Evolutionary conservation across 805 yeast species (phyloP).

Genomic region (Cyberlindnera bimundalis): DNA sequence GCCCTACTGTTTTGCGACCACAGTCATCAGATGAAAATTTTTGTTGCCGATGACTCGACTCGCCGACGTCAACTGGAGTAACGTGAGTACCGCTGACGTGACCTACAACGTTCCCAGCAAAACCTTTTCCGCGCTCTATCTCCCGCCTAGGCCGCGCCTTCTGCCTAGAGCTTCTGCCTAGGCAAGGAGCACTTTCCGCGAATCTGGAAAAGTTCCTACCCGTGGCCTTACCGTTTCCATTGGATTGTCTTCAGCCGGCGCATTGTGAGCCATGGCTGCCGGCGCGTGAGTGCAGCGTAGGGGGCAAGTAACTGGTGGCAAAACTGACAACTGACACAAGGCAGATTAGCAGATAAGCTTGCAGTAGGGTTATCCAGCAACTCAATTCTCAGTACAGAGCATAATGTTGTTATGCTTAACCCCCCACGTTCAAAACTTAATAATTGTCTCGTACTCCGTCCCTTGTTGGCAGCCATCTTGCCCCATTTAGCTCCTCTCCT

Average conservation of each 20-base stretch:
- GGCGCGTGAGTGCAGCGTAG: not conserved
- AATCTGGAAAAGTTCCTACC: not conserved
- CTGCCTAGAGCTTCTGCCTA: too few species aligned
- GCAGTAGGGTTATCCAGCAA: too few species aligned
- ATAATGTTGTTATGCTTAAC: too few species aligned
- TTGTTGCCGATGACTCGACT: not conserved
- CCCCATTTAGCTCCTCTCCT: not conserved
- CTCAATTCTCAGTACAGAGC: too few species aligned
- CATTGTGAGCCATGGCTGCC: slow-evolving; percentile 2
- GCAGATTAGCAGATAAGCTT: too few species aligned
- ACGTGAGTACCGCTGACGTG: slow-evolving; percentile 9
- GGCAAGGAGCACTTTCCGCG: not conserved
- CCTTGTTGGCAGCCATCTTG: too few species aligned
- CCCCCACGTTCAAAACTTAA: too few species aligned
- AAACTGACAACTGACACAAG: too few species aligned
- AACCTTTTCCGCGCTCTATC: not conserved
- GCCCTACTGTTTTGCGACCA: too few species aligned
- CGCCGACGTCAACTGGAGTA: slow-evolving; percentile 8
- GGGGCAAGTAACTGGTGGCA: too few species aligned
- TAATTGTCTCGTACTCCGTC: too few species aligned
- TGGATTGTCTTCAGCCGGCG: slow-evolving; percentile 1
- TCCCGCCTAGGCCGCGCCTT: not conserved
- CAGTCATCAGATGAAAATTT: not conserved
- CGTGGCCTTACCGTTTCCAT: not conserved
- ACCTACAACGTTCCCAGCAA: slow-evolving; percentile 1